These are phyloP conservation scores for Polyporus tsugae DNA, from an alignment of 1,284 basidiomycete genomes.

Conservation along the genomic window DNA sequence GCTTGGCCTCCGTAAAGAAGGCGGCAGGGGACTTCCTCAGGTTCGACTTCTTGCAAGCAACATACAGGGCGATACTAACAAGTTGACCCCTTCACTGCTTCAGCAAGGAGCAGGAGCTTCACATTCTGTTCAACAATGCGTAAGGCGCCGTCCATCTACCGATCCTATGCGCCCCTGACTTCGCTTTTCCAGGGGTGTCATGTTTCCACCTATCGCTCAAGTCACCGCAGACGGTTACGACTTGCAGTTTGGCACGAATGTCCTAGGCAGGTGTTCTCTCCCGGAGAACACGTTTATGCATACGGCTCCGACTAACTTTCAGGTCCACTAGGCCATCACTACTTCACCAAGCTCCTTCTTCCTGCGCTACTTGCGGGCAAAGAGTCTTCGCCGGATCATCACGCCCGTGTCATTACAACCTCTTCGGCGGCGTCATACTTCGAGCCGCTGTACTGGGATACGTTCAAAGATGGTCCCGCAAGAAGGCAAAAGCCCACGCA, in stretches of 20 bases:
- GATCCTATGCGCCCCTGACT: slow-evolving; percentile 17
- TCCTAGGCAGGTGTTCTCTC: slow-evolving; percentile 38
- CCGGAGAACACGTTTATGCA: background rate
- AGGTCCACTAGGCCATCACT: slow-evolving; percentile 40
- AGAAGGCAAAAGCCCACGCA: slow-evolving; percentile 32
- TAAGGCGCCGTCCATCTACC: slow-evolving; percentile 36
- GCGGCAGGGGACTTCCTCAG: slow-evolving; percentile 50
- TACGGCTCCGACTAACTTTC: background rate
- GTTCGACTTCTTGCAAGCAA: background rate
- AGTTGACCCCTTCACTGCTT: background rate
- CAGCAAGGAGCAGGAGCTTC: slow-evolving; percentile 54
- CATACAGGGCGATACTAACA: background rate
- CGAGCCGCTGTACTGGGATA: slow-evolving; percentile 31
- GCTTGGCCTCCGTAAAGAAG: slow-evolving; percentile 51
- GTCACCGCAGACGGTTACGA: slow-evolving; percentile 57
- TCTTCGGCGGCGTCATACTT: slow-evolving; percentile 45
- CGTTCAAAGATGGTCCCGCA: slow-evolving; percentile 34
- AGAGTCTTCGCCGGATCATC: slow-evolving; percentile 40
- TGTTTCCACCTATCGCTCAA: slow-evolving; percentile 47
- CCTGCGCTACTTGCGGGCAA: slow-evolving; percentile 48
- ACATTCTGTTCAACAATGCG: slow-evolving; percentile 64
- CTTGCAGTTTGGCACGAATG: slow-evolving; percentile 60
- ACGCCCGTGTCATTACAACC: slow-evolving; percentile 52
- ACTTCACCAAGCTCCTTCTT: slow-evolving; percentile 51
- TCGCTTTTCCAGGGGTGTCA: slow-evolving; percentile 50